Evolutionary conservation across 352 stramenopile genomes (phyloP).

Genomic region (Globisporangium spinosum): DNA sequence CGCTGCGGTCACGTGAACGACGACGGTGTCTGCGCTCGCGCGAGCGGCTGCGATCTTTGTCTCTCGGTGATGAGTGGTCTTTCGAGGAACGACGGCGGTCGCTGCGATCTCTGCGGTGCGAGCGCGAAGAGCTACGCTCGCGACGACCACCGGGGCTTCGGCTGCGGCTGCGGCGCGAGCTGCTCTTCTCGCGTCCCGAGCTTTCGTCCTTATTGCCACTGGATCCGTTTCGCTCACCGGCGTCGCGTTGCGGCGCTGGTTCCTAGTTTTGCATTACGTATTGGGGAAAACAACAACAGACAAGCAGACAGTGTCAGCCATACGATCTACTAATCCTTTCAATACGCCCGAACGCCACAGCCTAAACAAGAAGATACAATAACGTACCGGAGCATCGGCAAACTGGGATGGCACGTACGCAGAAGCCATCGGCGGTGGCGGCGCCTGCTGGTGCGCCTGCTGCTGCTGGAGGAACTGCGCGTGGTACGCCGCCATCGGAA

Average conservation of each 20-base stretch:
- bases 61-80: slow-evolving; percentile 8
- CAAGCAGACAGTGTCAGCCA: neutral
- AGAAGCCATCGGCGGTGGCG: slow-evolving; percentile 7
- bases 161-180: slow-evolving; percentile 16
- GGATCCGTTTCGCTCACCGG: slow-evolving; percentile 10
- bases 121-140: slow-evolving; percentile 40
- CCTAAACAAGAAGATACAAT: neutral
- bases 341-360: neutral
- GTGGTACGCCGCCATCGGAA: slow-evolving; percentile 11
- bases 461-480: slow-evolving; percentile 6
- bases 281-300: neutral
- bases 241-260: neutral
- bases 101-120: slow-evolving; percentile 27
- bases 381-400: slow-evolving; percentile 50
- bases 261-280: neutral
- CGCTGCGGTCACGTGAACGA: slow-evolving; percentile 5
- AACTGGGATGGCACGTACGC: slow-evolving; percentile 44
- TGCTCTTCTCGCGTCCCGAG: slow-evolving; percentile 13
- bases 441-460: slow-evolving; percentile 1
- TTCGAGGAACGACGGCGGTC: slow-evolving; percentile 25
- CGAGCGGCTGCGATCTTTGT: slow-evolving; percentile 19
- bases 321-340: neutral
- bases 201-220: slow-evolving; percentile 14
- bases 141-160: slow-evolving; percentile 15
- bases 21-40: slow-evolving; percentile 18